phyloP scores from a whole-genome alignment of 2,329 filamentous ascomycete species.

The Calonectria henricotiae region DNA sequence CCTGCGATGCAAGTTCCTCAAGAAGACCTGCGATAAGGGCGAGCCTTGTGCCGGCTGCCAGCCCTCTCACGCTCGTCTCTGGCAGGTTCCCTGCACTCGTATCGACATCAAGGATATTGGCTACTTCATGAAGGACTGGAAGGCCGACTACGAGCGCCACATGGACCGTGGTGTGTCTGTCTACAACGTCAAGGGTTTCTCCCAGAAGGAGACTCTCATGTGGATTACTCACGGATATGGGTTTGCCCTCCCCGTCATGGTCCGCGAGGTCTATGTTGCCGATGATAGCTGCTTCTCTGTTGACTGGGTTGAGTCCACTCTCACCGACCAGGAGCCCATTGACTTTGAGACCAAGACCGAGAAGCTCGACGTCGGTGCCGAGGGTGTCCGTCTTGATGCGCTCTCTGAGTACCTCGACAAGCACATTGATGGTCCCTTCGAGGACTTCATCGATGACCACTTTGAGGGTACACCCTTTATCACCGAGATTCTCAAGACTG shows the following conservation, averaged over 20 bases:
- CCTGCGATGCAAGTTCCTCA: conserved; percentile 96
- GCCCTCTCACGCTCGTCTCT: conserved; percentile 93
- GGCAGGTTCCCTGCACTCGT: conserved; percentile 97
- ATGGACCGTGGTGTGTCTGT: conserved; percentile 90
- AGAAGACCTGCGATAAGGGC: conserved; percentile 99
- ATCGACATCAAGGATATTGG: conserved; percentile 99
- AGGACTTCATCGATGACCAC: conserved; percentile 95
- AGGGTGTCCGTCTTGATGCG: conserved; percentile 86
- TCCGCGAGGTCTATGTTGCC: conserved; percentile 92
- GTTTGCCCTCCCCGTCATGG: conserved; percentile 92
- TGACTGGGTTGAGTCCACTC: conserved; percentile 90
- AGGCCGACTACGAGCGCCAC: conserved; percentile 95
- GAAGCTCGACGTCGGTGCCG: conserved; percentile 89
- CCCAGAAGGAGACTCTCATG: conserved; percentile 78
- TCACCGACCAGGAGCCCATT: conserved; percentile 78
- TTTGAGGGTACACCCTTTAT: conserved; percentile 97
- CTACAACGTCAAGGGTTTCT: conserved; percentile 92
- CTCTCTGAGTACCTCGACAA: conserved; percentile 95
- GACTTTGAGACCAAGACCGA: conserved; percentile 91
- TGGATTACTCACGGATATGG: conserved; percentile 98
- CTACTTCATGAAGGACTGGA: conserved; percentile 99
- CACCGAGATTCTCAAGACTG: conserved; percentile 96
- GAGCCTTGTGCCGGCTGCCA: conserved; percentile 97
- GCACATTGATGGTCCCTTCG: conserved; percentile 93
- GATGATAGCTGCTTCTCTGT: conserved; percentile 94